Evolutionary conservation across 83 land plant genomes (phyloP), one percentile per base, ranked within the genome.

Genomic region (Picea mariana): DNA sequence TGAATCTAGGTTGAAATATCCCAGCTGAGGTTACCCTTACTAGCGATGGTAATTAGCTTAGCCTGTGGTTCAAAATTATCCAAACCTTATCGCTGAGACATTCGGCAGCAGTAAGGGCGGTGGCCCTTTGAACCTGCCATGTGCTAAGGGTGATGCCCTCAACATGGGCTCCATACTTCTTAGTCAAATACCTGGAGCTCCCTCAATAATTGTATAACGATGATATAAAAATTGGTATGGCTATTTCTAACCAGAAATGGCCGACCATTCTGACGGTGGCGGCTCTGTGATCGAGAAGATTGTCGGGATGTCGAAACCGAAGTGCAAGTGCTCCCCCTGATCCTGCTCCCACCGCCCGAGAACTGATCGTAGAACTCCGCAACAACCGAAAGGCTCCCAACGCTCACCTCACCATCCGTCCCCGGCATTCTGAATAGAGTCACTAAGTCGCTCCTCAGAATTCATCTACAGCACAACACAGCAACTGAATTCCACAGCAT

Each of bases 301-400:
- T 75, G 85, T 3, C 47, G 20, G 5, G 20, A 88, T 67, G 12
- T 94, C 94, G 84, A 90, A 98, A 4, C 99, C 99, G 61, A 96
- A 97, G 89, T 98, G 99, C 99, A 98, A 96, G 77, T 98, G 99
- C 85, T 98, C 97, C 0, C 99, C 99, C 98, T 98, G 94, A 1
- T 96, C 79, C 64, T 90, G 81, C 86, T 98, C 99, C 99, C 99
- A 98, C 62, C 89, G 16, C 88, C 90, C 0, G 99, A 96, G 18
- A 99, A 96, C 73, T 89, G 86, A 81, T 98, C 97, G 92, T 98
- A 98, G 87, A 98, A 89, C 62, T 90, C 94, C 24, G 98, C 97
- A 13, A 55, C 34, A 8, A 20, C 80, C 40, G 47, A 23, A 20
- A 62, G 84, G 42, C 0, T 38, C 40, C 40, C 40, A 38, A 38